Conservation (phyloP, 2,329 filamentous ascomycete genomes). For the Pseudogymnoascus sp. region DNA sequence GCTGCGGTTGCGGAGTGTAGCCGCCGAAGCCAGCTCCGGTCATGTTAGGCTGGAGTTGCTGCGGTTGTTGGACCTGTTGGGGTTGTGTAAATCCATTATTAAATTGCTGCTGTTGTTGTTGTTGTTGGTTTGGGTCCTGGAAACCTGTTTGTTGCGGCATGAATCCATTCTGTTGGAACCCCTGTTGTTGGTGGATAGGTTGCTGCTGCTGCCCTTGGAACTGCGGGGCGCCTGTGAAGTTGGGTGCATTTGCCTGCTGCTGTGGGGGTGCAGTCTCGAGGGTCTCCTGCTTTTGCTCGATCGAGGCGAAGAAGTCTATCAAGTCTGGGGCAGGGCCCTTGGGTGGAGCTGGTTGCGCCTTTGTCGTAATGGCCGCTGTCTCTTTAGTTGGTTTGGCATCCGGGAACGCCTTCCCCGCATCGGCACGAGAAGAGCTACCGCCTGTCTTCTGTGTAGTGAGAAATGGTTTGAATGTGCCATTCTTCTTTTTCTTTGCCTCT, state of each 20-base stretch:
- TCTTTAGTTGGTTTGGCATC: constrained; percentile 22
- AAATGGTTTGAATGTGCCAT: constrained; percentile 36
- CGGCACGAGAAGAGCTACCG: constrained; percentile 20
- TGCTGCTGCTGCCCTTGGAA: constrained; percentile 25
- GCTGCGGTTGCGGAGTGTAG: constrained; percentile 57
- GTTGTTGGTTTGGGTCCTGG: constrained; percentile 34
- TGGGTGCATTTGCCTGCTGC: constrained; percentile 27
- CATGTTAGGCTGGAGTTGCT: constrained; percentile 47
- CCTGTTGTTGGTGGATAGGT: constrained; percentile 30
- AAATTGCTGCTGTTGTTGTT: constrained; percentile 29
- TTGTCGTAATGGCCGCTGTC: constrained; percentile 12
- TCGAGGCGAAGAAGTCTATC: constrained; percentile 92
- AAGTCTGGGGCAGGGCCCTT: constrained; percentile 68
- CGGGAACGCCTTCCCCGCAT: constrained; percentile 19
- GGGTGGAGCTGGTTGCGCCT: constrained; percentile 36
- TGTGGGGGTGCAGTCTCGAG: constrained; percentile 41
- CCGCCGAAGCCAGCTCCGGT: constrained; percentile 79
- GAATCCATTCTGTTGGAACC: constrained; percentile 35
- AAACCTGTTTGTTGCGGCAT: constrained; percentile 33
- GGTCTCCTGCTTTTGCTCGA: constrained; percentile 77
- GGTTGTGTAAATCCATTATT: constrained; percentile 22
- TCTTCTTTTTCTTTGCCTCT: constrained; percentile 52
- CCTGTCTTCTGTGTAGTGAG: constrained; percentile 29
- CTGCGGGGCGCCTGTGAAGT: constrained; percentile 24
- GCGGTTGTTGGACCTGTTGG: constrained; percentile 19